Percentiles rank a stretch among this genome's conserved stretches.
These are phyloP conservation scores for Trichopus zeylanicus DNA, from an alignment of 116 monocot genomes.

Conservation along the genomic window DNA sequence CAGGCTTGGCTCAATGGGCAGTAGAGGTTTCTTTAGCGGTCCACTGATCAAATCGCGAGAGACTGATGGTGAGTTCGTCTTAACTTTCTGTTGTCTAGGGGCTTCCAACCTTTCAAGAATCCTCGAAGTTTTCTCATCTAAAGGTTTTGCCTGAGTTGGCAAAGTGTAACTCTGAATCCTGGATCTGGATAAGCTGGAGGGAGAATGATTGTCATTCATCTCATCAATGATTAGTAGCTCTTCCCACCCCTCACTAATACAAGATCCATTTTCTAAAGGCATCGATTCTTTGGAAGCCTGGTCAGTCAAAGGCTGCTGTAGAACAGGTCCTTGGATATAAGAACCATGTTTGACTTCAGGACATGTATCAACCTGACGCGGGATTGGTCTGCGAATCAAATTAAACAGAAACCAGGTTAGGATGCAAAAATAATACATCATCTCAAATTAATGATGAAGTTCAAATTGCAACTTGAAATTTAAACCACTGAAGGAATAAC, in stretches of 20 bases:
- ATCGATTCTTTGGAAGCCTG: constrained; percentile 15
- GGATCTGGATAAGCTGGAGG: constrained; percentile 11
- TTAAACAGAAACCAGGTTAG: not conserved
- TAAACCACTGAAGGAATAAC: not conserved
- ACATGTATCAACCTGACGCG: constrained; percentile 8
- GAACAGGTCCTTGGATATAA: constrained; percentile 8
- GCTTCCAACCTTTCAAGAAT: constrained; percentile 81
- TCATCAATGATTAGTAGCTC: constrained; percentile 49
- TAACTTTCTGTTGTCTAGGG: constrained; percentile 41
- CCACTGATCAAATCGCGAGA: not conserved
- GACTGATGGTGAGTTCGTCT: constrained; percentile 10
- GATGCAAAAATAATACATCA: no score
- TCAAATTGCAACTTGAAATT: not conserved
- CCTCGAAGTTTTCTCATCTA: constrained; percentile 67
- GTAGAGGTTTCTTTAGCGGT: constrained; percentile 33
- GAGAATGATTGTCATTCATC: constrained; percentile 16
- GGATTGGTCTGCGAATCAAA: constrained; percentile 35
- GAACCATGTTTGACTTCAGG: not conserved
- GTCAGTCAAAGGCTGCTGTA: constrained; percentile 13
- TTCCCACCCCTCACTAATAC: constrained; percentile 60
- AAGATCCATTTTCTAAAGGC: constrained; percentile 10
- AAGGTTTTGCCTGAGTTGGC: constrained; percentile 18
- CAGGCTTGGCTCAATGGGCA: constrained; percentile 31
- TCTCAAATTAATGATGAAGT: no score
- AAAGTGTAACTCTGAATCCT: constrained; percentile 7